Conservation (phyloP, 2,329 filamentous ascomycete species). For the Penicillium sp. region DNA sequence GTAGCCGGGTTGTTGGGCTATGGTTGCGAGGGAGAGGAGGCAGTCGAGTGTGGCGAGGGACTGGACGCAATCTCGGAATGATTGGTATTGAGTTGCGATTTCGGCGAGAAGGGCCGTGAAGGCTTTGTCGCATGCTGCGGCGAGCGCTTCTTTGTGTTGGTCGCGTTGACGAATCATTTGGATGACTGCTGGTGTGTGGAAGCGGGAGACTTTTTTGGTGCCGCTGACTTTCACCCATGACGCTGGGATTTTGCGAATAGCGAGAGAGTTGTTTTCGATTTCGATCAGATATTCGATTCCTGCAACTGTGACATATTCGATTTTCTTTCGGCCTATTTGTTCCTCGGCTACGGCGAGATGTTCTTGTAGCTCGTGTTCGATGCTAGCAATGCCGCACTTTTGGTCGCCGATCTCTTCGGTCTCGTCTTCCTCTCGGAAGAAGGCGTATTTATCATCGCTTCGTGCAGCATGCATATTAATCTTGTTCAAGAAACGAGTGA, state of each 20-base stretch:
- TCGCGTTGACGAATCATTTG: conserved; percentile 83
- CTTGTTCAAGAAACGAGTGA: conserved; percentile 76
- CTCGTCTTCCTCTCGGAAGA: conserved; percentile 86
- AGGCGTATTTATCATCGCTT: conserved; percentile 88
- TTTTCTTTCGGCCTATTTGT: conserved; percentile 72
- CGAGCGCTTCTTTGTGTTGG: conserved; percentile 90
- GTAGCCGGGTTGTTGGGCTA: conserved; percentile 87
- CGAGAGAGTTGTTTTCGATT: conserved; percentile 71
- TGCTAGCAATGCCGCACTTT: conserved; percentile 86
- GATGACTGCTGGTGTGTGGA: conserved; percentile 91
- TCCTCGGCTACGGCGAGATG: conserved; percentile 73
- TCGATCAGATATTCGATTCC: conserved; percentile 96
- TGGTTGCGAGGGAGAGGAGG: conserved; percentile 79
- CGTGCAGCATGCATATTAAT: conserved; percentile 85
- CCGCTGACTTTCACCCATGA: conserved; percentile 95
- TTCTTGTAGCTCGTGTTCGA: conserved; percentile 84
- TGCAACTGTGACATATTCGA: conserved; percentile 80
- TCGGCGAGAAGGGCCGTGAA: conserved; percentile 73
- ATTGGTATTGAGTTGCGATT: conserved; percentile 83
- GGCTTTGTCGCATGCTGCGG: conserved; percentile 85
- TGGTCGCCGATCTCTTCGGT: conserved; percentile 87
- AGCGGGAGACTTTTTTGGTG: conserved; percentile 88
- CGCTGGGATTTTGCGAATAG: conserved; percentile 85
- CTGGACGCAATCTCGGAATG: conserved; percentile 84
- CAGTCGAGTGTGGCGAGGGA: conserved; percentile 87